Percentiles rank a stretch among this genome's conserved stretches.
phyloP scores from a whole-genome alignment of 495 filamentous ascomycete genomes.

The Penicillium roqueforti region DNA sequence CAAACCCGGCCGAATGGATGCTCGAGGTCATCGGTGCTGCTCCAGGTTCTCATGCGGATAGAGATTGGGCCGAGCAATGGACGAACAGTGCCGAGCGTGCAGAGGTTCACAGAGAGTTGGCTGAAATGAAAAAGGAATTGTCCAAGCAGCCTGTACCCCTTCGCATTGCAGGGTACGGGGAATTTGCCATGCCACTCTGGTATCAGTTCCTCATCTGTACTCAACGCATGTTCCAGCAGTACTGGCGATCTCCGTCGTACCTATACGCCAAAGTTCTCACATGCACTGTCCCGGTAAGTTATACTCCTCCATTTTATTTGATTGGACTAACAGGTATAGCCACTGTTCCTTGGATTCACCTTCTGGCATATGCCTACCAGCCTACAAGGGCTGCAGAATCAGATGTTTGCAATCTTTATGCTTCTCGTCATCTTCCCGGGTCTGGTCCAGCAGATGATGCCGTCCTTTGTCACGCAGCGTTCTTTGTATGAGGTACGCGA shows the following conservation, averaged over 20 bases:
- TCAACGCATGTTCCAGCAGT: constrained; percentile 74
- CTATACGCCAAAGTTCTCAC: constrained; percentile 69
- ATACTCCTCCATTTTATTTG: background rate
- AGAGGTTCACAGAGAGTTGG: constrained; percentile 61
- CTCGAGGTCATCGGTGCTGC: constrained; percentile 86
- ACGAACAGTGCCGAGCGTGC: constrained; percentile 63
- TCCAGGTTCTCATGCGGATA: constrained; percentile 65
- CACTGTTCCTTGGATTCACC: constrained; percentile 83
- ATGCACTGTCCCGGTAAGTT: constrained; percentile 38
- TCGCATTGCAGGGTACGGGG: constrained; percentile 33
- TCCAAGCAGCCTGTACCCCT: constrained; percentile 40
- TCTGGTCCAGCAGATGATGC: constrained; percentile 80
- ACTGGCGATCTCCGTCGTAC: constrained; percentile 85
- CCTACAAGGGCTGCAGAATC: constrained; percentile 78
- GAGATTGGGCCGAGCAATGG: constrained; percentile 81
- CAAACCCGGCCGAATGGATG: constrained; percentile 92
- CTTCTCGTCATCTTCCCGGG: constrained; percentile 72
- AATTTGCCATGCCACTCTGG: constrained; percentile 49
- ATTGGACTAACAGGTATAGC: constrained; percentile 33
- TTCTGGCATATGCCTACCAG: constrained; percentile 70
- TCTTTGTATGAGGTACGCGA: constrained; percentile 82
- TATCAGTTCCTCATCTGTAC: constrained; percentile 47
- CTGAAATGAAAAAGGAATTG: constrained; percentile 53
- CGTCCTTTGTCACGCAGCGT: constrained; percentile 73
- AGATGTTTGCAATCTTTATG: constrained; percentile 85